Evolutionary conservation across 164 flowering plant species (phyloP).

Genomic region (Piper longum): DNA sequence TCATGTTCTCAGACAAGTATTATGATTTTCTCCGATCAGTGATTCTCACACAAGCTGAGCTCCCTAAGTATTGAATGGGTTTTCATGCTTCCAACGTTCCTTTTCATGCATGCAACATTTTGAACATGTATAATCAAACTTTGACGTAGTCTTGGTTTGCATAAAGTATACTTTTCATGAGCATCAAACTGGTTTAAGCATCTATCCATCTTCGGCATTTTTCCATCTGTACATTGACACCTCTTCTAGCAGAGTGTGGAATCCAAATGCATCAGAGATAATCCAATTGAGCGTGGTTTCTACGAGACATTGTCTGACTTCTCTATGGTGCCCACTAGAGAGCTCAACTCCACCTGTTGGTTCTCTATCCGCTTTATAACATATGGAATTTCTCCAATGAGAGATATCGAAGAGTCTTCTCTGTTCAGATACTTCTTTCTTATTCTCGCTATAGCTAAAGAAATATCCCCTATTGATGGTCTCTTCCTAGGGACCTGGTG

Average conservation of each 20-base stretch:
- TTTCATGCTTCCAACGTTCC: too few species aligned
- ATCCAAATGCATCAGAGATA: background rate
- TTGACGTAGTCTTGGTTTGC: too few species aligned
- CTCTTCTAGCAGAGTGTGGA: background rate
- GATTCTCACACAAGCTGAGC: too few species aligned
- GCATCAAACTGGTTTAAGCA: background rate
- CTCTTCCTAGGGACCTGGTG: slow-evolving; percentile 60
- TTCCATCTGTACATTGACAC: background rate
- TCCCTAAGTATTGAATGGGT: too few species aligned
- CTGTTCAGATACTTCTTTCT: slow-evolving; percentile 37
- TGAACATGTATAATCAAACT: too few species aligned
- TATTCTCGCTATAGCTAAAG: slow-evolving; percentile 57
- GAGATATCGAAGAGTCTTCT: slow-evolving; percentile 21
- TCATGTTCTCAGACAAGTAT: too few species aligned
- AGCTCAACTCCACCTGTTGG: slow-evolving; percentile 57
- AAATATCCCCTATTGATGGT: slow-evolving; percentile 70
- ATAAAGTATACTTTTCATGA: background rate
- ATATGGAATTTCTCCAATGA: slow-evolving; percentile 24
- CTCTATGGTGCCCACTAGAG: slow-evolving; percentile 30
- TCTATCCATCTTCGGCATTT: background rate
- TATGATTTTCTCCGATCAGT: too few species aligned
- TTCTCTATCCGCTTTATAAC: slow-evolving; percentile 43
- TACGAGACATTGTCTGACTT: background rate
- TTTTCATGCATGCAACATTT: too few species aligned
- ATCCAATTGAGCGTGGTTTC: background rate